Evolutionary conservation across 2,329 filamentous ascomycete species (phyloP).

Genomic region (Neocatenulostroma microsporum): DNA sequence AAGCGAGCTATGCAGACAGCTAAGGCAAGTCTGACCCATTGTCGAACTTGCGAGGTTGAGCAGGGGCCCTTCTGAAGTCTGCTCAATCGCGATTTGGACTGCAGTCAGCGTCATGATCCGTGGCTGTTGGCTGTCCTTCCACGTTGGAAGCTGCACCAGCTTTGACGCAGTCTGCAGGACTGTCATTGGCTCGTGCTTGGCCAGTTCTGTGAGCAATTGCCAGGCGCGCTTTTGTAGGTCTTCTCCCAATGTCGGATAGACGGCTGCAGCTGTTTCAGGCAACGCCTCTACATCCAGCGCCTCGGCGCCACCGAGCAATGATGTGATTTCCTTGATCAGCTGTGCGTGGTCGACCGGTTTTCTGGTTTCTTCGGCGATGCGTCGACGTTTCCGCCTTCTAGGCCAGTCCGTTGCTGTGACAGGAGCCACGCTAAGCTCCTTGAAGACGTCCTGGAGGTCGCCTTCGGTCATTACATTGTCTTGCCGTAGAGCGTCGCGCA

Average conservation of each 20-base stretch:
- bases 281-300: constrained; percentile 13
- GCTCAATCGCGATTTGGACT: constrained; percentile 60
- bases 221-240: constrained; percentile 19
- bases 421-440: constrained; percentile 14
- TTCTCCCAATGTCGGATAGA: constrained; percentile 15
- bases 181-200: constrained; percentile 8
- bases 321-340: constrained; percentile 4
- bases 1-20: constrained; percentile 72
- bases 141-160: constrained; percentile 33
- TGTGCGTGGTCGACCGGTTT: neutral
- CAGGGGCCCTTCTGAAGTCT: constrained; percentile 52
- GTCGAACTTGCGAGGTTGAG: constrained; percentile 60
- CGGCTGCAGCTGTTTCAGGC: constrained; percentile 12
- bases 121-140: constrained; percentile 47
- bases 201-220: constrained; percentile 18
- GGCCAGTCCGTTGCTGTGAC: constrained; percentile 2
- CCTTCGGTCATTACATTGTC: constrained; percentile 21
- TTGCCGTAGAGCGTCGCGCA: constrained; percentile 15
- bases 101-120: constrained; percentile 65
- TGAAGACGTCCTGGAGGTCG: constrained; percentile 14
- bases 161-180: constrained; percentile 10
- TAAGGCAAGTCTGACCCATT: constrained; percentile 72
- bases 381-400: constrained; percentile 10
- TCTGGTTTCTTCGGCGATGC: constrained; percentile 1
- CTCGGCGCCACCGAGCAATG: constrained; percentile 15